These are phyloP conservation scores for Clonostachys byssicola DNA, from an alignment of 2,329 filamentous ascomycete genomes.

Conservation along the genomic window DNA sequence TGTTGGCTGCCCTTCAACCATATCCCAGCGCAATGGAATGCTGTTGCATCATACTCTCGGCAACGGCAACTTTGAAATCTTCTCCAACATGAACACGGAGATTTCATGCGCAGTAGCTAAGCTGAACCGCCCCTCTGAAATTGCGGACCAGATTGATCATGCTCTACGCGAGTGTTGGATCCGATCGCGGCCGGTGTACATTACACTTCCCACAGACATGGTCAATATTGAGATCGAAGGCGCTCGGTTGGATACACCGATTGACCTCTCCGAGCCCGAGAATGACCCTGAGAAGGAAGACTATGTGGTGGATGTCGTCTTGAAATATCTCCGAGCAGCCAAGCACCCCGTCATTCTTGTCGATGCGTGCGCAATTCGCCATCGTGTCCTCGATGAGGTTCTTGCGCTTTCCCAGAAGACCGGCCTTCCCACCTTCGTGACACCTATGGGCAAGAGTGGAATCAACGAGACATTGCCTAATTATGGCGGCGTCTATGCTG, in stretches of 20 bases:
- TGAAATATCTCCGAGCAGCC: constrained; percentile 68
- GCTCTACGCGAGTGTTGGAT: constrained; percentile 72
- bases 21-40: constrained; percentile 42
- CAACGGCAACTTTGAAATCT: constrained; percentile 79
- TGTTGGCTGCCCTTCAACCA: constrained; percentile 47
- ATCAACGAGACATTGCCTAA: constrained; percentile 72
- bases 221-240: constrained; percentile 73
- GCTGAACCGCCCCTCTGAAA: constrained; percentile 65
- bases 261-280: constrained; percentile 59
- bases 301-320: constrained; percentile 76
- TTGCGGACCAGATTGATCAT: constrained; percentile 73
- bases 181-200: constrained; percentile 74
- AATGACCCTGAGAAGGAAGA: constrained; percentile 72
- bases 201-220: constrained; percentile 80
- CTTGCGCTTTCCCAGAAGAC: constrained; percentile 70
- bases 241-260: constrained; percentile 61
- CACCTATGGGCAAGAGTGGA: constrained; percentile 85
- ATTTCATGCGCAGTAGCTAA: constrained; percentile 70
- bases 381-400: constrained; percentile 69
- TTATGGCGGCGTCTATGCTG: constrained; percentile 82
- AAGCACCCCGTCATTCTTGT: constrained; percentile 75
- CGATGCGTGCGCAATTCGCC: constrained; percentile 78
- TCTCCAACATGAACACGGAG: constrained; percentile 70
- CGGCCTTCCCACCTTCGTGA: constrained; percentile 76
- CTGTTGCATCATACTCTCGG: constrained; percentile 65